Evolutionary conservation across 164 flowering plant genomes (phyloP), one percentile per base, ranked within the genome.

Genomic region (Nymphaea colorata): DNA sequence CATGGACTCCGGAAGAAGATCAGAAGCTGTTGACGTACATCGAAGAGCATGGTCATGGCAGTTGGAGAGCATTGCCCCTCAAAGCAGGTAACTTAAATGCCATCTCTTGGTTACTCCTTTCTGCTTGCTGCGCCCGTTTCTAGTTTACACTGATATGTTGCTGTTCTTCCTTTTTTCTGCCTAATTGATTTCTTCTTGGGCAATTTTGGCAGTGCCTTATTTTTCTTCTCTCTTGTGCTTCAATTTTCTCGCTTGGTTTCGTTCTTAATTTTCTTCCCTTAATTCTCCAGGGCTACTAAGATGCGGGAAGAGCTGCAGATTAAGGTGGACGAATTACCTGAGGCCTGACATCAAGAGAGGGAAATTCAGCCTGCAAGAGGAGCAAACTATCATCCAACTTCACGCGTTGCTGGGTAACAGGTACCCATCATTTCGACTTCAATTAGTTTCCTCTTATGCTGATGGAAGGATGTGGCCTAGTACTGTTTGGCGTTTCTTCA

Each of bases 1-100:
- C 98, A 42, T 92, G 98, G 98, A 92, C 98, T 3, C 96, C 98
- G 6, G 96, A 92, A 76, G 98, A 92, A 80, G 98, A 93, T 70
- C 93, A 90, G 69, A 93, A 90, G 72, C 96, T 93, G 70, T 77
- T 93, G n/a, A 96, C 96, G 72, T 83, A 85, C 78, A 87, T 93
- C 65, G 93, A 93, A 76, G 87, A 88, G 77, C 90, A 93, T 68
- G 98, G 98, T 67, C 96, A 93, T 78, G 98, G 98, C 6, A 90
- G 95, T 77, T 93, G 98, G 98, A 83, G 98, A 15, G 89, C 96
- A 17, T 74, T 93, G 68, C 96, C 98, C 4, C 55, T 79, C 2
- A 88, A 90, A 87, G 98, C 98, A n/a, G 98, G 98, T 92, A 11
- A 61, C 12, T 47, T 47, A 47, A 47, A 47, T 47, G 55, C 55